Base-by-base conservation (phyloP, 441 rosid species). In the Capsella rubella region DNA sequence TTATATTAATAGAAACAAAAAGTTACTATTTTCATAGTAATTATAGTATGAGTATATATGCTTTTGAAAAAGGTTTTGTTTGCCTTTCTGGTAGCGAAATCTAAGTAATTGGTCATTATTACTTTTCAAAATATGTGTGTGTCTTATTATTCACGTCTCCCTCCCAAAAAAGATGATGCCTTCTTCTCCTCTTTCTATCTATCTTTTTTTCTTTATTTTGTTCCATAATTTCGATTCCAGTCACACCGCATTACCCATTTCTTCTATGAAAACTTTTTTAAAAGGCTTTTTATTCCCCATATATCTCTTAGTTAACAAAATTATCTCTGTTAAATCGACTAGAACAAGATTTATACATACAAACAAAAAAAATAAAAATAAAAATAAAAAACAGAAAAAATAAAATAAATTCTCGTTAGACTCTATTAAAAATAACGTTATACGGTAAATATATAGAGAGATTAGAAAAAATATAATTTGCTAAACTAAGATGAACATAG, bases 61-160 rank as follows among this genome's bases (percentile, higher is more conserved):
- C 71, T 63, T 55, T 47, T 21, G 61, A 21, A 70, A 69, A 75
- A 70, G 70, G 67, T 39, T 39, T 8, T 70, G 75, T 64, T 63
- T 47, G 71, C 79, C 75, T 62, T 69, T 76, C 25, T 39, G 54
- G 66, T 76, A n/a, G 71, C 79, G 43, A 76, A 56, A 63, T 18
- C 54, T 66, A 63, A 10, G 46, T 76, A 64, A 63, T 49, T 70
- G 75, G 55, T 64, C 74, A 64, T 57, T 55, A 69, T 28, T 47
- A 69, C 29, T 71, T 76, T 21, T 21, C 25, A 21, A 39, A 69
- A 76, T 16, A 54, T 12, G 15, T 21, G 1, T 7, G 37, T 69
- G 60, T 76, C 70, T 61, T 53, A 61, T 68, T 60, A n/a, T 58
- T 60, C 56, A 75, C 70, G 65, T 75, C 69, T 72, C 42, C 74